Evolutionary conservation across 306 rosid genomes (phyloP).

Genomic region (Lithocarpus polystachyus): DNA sequence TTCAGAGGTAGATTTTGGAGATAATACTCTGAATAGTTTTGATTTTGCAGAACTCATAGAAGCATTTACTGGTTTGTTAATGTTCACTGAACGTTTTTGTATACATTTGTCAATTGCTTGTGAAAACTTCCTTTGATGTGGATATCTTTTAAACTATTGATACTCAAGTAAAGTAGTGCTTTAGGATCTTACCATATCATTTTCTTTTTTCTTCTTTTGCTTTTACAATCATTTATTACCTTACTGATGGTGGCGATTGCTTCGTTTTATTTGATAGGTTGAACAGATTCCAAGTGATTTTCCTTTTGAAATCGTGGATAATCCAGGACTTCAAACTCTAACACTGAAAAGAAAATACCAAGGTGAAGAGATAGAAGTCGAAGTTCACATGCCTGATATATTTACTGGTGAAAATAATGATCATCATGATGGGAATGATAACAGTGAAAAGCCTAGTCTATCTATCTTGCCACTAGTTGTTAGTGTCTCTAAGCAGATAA

Average conservation of each 20-base stretch:
- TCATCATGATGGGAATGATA: conserved; percentile 32
- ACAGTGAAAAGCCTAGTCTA: conserved; percentile 41
- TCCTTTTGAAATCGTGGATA: conserved; percentile 72
- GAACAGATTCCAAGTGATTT: conserved; percentile 57
- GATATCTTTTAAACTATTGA: not conserved
- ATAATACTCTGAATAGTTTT: too few relatives aligned
- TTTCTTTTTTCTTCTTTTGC: not conserved
- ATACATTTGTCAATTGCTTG: not conserved
- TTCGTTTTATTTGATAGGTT: conserved; percentile 37
- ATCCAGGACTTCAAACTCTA: conserved; percentile 54
- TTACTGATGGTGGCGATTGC: not conserved
- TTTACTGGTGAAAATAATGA: conserved; percentile 56
- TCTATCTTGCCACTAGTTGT: conserved; percentile 73
- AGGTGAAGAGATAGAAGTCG: conserved; percentile 73
- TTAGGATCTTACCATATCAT: not conserved
- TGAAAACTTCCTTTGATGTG: not conserved
- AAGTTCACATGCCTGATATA: conserved; percentile 88
- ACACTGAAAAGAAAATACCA: conserved; percentile 68
- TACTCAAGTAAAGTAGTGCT: not conserved
- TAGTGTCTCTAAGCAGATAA: conserved; percentile 53
- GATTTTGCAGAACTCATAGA: not conserved
- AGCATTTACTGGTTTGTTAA: not conserved
- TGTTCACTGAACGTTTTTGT: not conserved
- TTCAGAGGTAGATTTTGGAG: too few relatives aligned
- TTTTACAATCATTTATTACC: not conserved